Percentiles rank a stretch among this genome's conserved stretches.
These are phyloP conservation scores for Clonostachys sp. DNA, from an alignment of 2,329 filamentous ascomycete species.

Conservation along the genomic window DNA sequence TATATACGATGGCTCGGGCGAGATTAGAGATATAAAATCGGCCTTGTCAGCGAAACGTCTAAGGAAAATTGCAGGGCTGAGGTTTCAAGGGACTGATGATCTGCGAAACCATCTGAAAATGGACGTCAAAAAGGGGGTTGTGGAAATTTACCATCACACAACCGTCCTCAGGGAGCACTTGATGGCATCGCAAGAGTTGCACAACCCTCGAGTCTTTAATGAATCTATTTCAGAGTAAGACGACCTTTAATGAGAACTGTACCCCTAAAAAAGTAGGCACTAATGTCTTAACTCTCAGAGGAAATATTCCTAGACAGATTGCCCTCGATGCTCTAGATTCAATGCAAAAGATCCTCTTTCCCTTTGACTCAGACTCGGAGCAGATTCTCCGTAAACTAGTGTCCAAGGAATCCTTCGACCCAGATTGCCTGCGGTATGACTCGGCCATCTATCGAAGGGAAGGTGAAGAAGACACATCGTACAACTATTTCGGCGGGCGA, in stretches of 20 bases:
- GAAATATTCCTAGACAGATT: constrained; percentile 6
- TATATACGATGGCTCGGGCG: too few species aligned
- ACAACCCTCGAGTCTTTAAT: background rate
- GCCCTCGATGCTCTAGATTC: constrained; percentile 7
- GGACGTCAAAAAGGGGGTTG: constrained; percentile 2
- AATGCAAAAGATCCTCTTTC: constrained; percentile 7
- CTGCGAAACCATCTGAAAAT: constrained; percentile 6
- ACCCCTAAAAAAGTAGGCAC: background rate
- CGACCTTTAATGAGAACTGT: background rate
- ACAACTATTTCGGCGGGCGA: constrained; percentile 6
- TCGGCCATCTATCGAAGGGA: background rate
- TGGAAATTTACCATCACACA: constrained; percentile 6
- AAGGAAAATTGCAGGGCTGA: background rate
- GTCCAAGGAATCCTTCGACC: constrained; percentile 5
- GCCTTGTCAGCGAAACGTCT: too few species aligned
- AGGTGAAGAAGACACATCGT: constrained; percentile 4
- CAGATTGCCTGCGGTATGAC: constrained; percentile 5
- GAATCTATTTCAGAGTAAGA: background rate
- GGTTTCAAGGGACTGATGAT: constrained; percentile 4
- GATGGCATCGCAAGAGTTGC: constrained; percentile 2
- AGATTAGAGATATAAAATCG: too few species aligned
- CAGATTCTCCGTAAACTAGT: constrained; percentile 3
- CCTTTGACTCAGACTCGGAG: constrained; percentile 7
- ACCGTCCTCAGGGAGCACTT: constrained; percentile 8
- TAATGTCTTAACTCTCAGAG: background rate